These are phyloP conservation scores for Datura wrightii DNA, from an alignment of 257 asterid species.

Conservation along the genomic window DNA sequence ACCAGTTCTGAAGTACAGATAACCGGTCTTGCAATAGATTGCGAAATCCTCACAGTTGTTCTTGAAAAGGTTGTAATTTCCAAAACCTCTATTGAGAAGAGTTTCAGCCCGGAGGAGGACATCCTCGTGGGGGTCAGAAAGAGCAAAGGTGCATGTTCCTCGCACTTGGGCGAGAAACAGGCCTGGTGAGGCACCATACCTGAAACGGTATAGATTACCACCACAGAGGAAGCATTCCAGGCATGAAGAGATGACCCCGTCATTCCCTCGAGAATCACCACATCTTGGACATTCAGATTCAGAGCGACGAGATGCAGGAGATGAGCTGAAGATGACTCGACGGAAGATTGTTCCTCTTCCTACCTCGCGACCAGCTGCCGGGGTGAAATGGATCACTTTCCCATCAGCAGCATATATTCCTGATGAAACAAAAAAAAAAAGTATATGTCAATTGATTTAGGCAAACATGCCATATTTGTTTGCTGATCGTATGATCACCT, in stretches of 20 bases:
- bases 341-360: constrained; percentile 79
- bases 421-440: constrained; percentile 29
- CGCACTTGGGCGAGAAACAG: constrained; percentile 73
- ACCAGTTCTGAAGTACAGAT: constrained; percentile 48
- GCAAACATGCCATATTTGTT: neutral
- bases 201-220: constrained; percentile 67
- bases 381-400: constrained; percentile 81
- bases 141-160: constrained; percentile 79
- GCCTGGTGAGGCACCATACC: constrained; percentile 56
- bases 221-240: constrained; percentile 77
- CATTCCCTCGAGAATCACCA: constrained; percentile 62
- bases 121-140: constrained; percentile 60
- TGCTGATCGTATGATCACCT: neutral
- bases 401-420: constrained; percentile 78
- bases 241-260: constrained; percentile 87
- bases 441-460: neutral
- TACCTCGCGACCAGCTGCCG: constrained; percentile 75
- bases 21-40: no score
- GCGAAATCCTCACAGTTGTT: no score
- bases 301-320: constrained; percentile 51
- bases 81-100: constrained; percentile 78
- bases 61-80: constrained; percentile 58
- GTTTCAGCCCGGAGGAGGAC: constrained; percentile 70
- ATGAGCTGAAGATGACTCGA: constrained; percentile 66
- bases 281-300: constrained; percentile 71